Percentiles rank a stretch among this genome's conserved stretches.
These are phyloP conservation scores for Gentiana dahurica DNA, from an alignment of 257 asterid genomes.

Conservation along the genomic window DNA sequence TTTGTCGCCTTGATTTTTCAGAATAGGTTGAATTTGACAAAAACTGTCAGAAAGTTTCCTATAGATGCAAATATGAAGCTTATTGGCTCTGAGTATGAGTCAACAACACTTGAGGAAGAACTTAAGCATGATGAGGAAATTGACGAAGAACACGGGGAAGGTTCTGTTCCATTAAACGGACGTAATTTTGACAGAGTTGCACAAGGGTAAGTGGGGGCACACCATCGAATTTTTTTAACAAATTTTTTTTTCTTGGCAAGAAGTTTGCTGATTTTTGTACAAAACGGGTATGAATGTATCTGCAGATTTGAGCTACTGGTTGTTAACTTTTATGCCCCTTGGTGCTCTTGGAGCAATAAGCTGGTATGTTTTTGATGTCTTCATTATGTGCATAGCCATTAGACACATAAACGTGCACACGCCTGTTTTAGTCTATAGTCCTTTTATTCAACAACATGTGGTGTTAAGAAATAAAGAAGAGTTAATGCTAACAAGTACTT, in stretches of 20 bases:
- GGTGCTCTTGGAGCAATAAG: slow-evolving; percentile 81
- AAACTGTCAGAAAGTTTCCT: slow-evolving; percentile 62
- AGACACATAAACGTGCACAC: too few species aligned
- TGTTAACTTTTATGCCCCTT: slow-evolving; percentile 80
- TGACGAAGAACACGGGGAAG: slow-evolving; percentile 68
- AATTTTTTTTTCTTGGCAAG: background rate
- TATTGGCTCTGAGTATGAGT: slow-evolving; percentile 55
- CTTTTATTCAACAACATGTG: too few species aligned
- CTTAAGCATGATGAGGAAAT: slow-evolving; percentile 61
- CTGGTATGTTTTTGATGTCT: slow-evolving; percentile 34
- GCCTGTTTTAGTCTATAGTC: too few species aligned
- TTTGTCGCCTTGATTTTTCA: slow-evolving; percentile 24
- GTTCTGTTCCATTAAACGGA: slow-evolving; percentile 51
- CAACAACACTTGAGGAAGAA: slow-evolving; percentile 32
- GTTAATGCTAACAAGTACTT: too few species aligned
- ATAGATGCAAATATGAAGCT: slow-evolving; percentile 54
- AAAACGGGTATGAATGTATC: background rate
- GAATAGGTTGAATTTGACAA: slow-evolving; percentile 79
- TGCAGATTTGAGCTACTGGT: slow-evolving; percentile 56
- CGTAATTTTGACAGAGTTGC: slow-evolving; percentile 61
- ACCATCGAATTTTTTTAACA: too few species aligned
- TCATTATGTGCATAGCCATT: slow-evolving; percentile 2
- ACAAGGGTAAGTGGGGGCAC: slow-evolving; percentile 49
- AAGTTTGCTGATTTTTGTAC: slow-evolving; percentile 11
- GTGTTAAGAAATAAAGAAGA: too few species aligned